phyloP scores from a whole-genome alignment of 2,329 filamentous ascomycete genomes.

The Akanthomyces dipterigenus region DNA sequence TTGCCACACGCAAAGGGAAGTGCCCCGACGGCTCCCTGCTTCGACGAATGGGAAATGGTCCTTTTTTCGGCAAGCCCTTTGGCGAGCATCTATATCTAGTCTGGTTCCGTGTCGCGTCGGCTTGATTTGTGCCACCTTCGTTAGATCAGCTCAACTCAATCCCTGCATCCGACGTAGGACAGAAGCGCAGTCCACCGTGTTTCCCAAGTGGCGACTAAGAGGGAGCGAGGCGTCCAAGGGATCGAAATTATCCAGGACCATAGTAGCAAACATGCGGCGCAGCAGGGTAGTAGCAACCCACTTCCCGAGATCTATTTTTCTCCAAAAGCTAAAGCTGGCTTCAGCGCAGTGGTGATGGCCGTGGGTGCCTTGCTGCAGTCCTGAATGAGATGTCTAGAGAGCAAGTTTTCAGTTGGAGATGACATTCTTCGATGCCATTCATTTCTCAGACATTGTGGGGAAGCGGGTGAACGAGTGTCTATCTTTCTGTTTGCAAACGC shows the following conservation, averaged over 20 bases:
- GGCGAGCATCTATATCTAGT: not conserved
- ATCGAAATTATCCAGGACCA: not conserved
- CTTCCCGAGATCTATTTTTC: not conserved
- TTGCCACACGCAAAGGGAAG: not conserved
- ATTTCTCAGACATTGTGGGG: not conserved
- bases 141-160: not conserved
- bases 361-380: not conserved
- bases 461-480: not conserved
- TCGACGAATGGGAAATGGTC: not conserved
- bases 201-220: not conserved
- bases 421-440: no score
- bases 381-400: no score
- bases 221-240: not conserved
- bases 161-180: conserved; percentile 1
- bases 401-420: no score
- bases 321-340: not conserved
- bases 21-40: not conserved
- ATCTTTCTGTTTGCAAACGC: conserved; percentile 8
- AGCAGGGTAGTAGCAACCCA: not conserved
- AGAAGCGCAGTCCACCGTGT: not conserved
- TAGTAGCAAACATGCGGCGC: not conserved
- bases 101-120: not conserved
- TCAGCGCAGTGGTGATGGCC: not conserved
- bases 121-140: not conserved
- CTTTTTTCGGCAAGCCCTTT: not conserved